Conservation (phyloP, 495 filamentous ascomycete species). For the Aspergillus saccharolyticus region DNA sequence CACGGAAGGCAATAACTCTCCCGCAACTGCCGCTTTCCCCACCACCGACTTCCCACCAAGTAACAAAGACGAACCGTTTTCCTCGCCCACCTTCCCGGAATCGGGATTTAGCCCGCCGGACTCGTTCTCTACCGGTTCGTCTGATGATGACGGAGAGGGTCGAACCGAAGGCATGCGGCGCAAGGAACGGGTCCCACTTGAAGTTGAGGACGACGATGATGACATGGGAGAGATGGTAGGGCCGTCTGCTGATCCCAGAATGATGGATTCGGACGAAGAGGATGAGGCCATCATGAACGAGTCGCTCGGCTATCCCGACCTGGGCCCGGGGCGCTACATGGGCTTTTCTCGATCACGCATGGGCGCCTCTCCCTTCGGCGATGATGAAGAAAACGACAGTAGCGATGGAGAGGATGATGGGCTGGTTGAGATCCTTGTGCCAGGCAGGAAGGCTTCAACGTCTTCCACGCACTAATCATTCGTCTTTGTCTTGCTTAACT, state of each 20-base stretch:
- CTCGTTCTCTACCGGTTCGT: conserved; percentile 38
- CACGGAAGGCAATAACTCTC: conserved; percentile 38
- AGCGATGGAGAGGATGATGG: conserved; percentile 47
- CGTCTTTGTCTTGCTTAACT: background rate
- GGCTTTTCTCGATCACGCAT: conserved; percentile 29
- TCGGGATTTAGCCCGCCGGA: conserved; percentile 42
- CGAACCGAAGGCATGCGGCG: conserved; percentile 30
- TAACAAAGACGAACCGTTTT: conserved; percentile 26
- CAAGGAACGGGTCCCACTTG: conserved; percentile 39
- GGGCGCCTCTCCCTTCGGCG: conserved; percentile 35
- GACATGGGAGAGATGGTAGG: conserved; percentile 49
- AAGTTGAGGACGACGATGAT: conserved; percentile 46
- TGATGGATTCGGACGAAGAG: conserved; percentile 45
- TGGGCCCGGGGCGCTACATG: conserved; percentile 33
- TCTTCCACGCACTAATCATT: background rate
- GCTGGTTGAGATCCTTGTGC: conserved; percentile 45
- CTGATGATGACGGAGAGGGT: conserved; percentile 37
- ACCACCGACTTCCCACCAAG: conserved; percentile 32
- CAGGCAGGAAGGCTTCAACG: conserved; percentile 36
- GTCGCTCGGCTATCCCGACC: conserved; percentile 40
- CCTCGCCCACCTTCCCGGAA: conserved; percentile 35
- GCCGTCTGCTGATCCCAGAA: conserved; percentile 30
- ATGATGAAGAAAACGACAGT: conserved; percentile 40
- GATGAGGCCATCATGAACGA: conserved; percentile 48
- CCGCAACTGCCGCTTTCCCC: conserved; percentile 24